Base-by-base conservation (phyloP, 768 basidiomycete genomes). In the Candolleomyces efflorescens region DNA sequence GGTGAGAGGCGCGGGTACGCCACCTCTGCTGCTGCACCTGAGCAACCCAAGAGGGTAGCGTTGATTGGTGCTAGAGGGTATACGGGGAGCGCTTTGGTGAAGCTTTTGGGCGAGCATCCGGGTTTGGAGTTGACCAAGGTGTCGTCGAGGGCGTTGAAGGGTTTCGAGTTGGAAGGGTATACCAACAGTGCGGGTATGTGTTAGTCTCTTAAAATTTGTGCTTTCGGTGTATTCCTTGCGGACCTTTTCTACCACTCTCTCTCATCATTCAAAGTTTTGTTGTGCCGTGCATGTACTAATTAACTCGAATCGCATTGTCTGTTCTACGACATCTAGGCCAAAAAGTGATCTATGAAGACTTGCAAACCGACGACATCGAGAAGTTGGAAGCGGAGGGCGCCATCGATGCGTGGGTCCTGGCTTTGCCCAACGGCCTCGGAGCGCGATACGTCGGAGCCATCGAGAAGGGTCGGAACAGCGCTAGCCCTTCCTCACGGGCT, bases 341-440 rank as follows among this genome's bases (percentile, higher is more conserved):
- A 41, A 44, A 53, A 15, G 71, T 98, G 48, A 80, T 69, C 15
- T 98, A 97, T 75, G 83, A 85, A 58, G 92, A 96, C 72, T 79
- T 99, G 15, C 87, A 86, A 0, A 69, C 79, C 10, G 75, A 78
- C 57, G 91, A 97, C 63, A 90, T 98, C 10, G 86, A 92, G 69
- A 77, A 74, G 68, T 90, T 99, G 87, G 97, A 98, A 73, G 86
- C 87, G 73, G 77, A 84, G 51, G 87, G 90, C 9, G 90, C 89
- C 66, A 93, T 99, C 17, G 96, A 99, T 68, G 96, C 94, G 9
- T 99, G 97, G 96, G 85, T 98, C 54, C 95, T 98, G 91, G 97
- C 97, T 2, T 81, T 99, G 49, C 97, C 97, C n/a, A 99, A 98
- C 63, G 97, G 97, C 18, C 83, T 93, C 22, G 90, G 91, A 76